Conservation (phyloP, 495 filamentous ascomycete genomes). For the Viridothelium virens region DNA sequence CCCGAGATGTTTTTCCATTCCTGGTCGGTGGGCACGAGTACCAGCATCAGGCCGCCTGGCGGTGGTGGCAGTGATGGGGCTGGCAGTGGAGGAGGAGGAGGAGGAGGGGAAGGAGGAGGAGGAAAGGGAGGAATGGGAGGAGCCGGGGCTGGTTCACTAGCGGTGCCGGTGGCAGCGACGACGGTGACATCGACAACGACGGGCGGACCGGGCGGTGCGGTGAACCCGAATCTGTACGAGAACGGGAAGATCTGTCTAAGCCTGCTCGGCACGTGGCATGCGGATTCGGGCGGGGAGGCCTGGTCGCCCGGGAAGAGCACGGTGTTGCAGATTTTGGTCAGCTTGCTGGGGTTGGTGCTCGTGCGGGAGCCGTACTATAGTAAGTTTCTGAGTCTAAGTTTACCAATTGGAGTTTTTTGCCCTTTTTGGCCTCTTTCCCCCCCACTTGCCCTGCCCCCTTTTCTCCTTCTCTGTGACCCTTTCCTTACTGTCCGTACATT, state of each 20-base stretch:
- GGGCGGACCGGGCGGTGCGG: conserved; percentile 30
- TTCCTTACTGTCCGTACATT: not conserved
- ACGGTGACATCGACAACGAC: conserved; percentile 9
- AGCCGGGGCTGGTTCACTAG: too few relatives aligned
- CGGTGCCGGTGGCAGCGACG: not conserved
- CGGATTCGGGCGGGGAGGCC: conserved; percentile 43
- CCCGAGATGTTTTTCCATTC: conserved; percentile 51
- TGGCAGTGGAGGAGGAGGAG: too few relatives aligned
- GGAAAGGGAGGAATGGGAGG: too few relatives aligned
- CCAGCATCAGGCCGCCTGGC: too few relatives aligned
- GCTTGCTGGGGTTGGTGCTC: conserved; percentile 52
- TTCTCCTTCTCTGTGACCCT: not conserved
- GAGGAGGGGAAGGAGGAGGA: too few relatives aligned
- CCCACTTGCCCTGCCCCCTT: not conserved
- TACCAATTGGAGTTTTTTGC: not conserved
- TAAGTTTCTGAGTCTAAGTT: conserved; percentile 33
- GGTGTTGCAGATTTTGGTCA: conserved; percentile 53
- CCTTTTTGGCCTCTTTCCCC: not conserved
- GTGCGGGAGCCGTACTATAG: conserved; percentile 56
- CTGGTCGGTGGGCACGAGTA: conserved; percentile 38
- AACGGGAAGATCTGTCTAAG: conserved; percentile 55
- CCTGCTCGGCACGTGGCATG: conserved; percentile 54
- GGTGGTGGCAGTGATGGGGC: too few relatives aligned
- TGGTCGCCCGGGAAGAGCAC: conserved; percentile 48
- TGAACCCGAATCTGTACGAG: conserved; percentile 60